These are phyloP conservation scores for Lasiodiplodia hormozganensis DNA, from an alignment of 2,329 filamentous ascomycete species.

Conservation along the genomic window DNA sequence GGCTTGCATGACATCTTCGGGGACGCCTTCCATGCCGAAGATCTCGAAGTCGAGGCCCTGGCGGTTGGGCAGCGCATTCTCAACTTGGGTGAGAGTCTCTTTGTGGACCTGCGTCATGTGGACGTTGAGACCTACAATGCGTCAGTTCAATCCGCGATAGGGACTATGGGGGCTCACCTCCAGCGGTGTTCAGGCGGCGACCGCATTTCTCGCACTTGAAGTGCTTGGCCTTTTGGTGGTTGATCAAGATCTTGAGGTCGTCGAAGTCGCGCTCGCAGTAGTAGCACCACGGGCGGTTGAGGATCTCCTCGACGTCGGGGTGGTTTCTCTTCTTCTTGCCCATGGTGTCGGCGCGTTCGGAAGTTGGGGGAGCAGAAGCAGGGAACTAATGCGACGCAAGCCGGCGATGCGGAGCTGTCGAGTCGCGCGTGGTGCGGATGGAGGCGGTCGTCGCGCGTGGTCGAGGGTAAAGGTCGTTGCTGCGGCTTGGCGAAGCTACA, in stretches of 20 bases:
- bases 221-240: slow-evolving; percentile 98
- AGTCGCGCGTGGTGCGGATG: background rate
- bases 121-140: slow-evolving; percentile 77
- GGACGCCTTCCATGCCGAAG: slow-evolving; percentile 97
- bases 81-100: slow-evolving; percentile 83
- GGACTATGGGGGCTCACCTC: slow-evolving; percentile 67
- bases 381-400: background rate
- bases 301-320: slow-evolving; percentile 85
- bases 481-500: slow-evolving; percentile 14
- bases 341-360: slow-evolving; percentile 56
- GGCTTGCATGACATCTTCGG: slow-evolving; percentile 79
- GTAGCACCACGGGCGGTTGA: slow-evolving; percentile 93
- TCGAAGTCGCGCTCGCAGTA: slow-evolving; percentile 99
- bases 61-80: slow-evolving; percentile 89
- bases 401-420: background rate
- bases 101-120: slow-evolving; percentile 99
- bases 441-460: background rate
- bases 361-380: background rate
- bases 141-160: slow-evolving; percentile 31
- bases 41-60: slow-evolving; percentile 91
- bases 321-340: slow-evolving; percentile 90
- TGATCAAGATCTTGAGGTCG: slow-evolving; percentile 93
- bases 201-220: slow-evolving; percentile 96
- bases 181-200: slow-evolving; percentile 88
- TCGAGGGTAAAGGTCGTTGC: background rate